phyloP scores from a whole-genome alignment of 441 rosid genomes.

The Flueggea neowawraea region DNA sequence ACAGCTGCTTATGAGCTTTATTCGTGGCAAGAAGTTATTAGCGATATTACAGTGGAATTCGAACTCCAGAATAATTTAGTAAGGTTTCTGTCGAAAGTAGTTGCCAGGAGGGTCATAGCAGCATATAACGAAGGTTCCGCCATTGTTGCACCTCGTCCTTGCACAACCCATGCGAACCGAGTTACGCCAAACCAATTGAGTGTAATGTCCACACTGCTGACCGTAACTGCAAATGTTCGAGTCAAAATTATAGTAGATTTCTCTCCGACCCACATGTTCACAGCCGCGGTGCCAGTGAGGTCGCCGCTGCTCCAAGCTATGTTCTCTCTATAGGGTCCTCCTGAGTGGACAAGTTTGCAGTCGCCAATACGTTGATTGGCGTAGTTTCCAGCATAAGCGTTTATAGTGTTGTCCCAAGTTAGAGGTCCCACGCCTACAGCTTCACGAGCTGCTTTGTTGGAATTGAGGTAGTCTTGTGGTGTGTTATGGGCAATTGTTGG shows the following conservation, averaged over 20 bases:
- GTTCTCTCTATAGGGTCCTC: slow-evolving; percentile 54
- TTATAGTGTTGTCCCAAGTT: too few species aligned
- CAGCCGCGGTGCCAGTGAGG: too few species aligned
- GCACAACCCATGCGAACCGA: slow-evolving; percentile 47
- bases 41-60: too few species aligned
- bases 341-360: slow-evolving; percentile 36
- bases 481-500: slow-evolving; percentile 26
- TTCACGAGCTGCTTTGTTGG: slow-evolving; percentile 47
- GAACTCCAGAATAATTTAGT: background rate
- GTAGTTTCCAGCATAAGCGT: too few species aligned
- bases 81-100: slow-evolving; percentile 20
- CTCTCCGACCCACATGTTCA: slow-evolving; percentile 44
- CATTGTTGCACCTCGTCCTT: slow-evolving; percentile 28
- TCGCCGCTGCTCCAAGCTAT: slow-evolving; percentile 42
- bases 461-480: slow-evolving; percentile 44
- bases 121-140: slow-evolving; percentile 18
- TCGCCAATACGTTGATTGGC: too few species aligned
- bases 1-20: too few species aligned
- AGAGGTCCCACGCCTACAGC: slow-evolving; percentile 38
- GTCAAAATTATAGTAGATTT: slow-evolving; percentile 28
- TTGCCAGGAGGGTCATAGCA: slow-evolving; percentile 32
- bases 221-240: slow-evolving; percentile 26
- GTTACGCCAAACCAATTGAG: slow-evolving; percentile 51
- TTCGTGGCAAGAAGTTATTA: too few species aligned
- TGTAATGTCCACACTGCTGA: slow-evolving; percentile 42